Evolutionary conservation across 176 grass and related monocot genomes (phyloP), one percentile per base, ranked within the genome.

Genomic region (Phyllostachys edulis): DNA sequence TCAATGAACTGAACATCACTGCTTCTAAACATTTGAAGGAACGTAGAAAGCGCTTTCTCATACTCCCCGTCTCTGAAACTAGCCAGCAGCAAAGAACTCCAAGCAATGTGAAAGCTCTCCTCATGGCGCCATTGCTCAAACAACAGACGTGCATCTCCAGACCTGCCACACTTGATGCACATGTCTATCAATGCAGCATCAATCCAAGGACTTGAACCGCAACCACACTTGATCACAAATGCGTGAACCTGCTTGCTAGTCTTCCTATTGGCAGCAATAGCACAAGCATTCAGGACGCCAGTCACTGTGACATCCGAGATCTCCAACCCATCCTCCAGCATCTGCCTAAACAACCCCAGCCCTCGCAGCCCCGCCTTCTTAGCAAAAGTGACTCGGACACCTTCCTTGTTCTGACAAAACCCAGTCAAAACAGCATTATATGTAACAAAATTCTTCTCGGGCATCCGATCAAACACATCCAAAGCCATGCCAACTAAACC

Each of bases 401-500:
- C 84, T 94, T 94, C 89, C 63, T 77, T 84, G 16, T 94, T 94
- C n/a, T 59, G 71, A 56, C 84, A 89, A 63, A 94, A 91, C 23
- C 92, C 92, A 49, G 92, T 83, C 26, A 94, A 80, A 56, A 94
- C 80, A 1, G 92, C 89, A 71, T 89, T 91, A 70, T 94, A 87
- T 5, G 92, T 89, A 10, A 94, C 71, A 69, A 84, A 85, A 68
- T 89, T 94, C 84, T 72, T 87, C 77, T 82, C 76, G 16, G 92
- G 92, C 92, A 94, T 94, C 27, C 82, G 60, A 79, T 89, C 76
- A 68, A 94, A 94, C 75, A 94, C 77, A 4, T 91, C 77, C 36
- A 94, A 24, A 6, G 89, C 92, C 44, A 86, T 87, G 61, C 89
- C 89, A 0, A 91, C 86, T 6, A 91, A 39, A 16, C 92, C 92